A percentile compares a stretch with the other conserved stretches of the same genome.
Conservation (phyloP, 2,329 filamentous ascomycete genomes). For the Hypoxylon sp. region DNA sequence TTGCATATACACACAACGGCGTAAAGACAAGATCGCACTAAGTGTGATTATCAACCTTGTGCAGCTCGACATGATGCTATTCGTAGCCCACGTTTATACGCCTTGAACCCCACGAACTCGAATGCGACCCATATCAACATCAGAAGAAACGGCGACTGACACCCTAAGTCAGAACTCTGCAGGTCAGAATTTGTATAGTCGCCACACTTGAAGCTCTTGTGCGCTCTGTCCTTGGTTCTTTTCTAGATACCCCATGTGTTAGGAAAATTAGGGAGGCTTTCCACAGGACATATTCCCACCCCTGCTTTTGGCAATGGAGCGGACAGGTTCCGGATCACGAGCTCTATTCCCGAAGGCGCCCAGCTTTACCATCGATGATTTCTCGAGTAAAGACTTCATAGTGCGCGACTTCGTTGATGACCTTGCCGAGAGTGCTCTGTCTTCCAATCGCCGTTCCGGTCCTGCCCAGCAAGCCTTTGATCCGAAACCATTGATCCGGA, state of each 20-base stretch:
- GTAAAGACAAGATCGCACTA: neutral
- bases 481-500: slow-evolving; percentile 94
- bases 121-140: neutral
- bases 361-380: slow-evolving; percentile 89
- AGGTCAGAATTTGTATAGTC: neutral
- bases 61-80: neutral
- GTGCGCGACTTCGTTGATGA: slow-evolving; percentile 97
- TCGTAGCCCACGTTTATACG: neutral
- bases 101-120: neutral
- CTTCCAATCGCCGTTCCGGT: slow-evolving; percentile 84
- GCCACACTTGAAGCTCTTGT: neutral
- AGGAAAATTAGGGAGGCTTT: slow-evolving; percentile 39
- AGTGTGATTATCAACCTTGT: neutral
- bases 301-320: slow-evolving; percentile 58
- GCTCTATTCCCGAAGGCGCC: slow-evolving; percentile 83
- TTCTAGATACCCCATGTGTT: neutral
- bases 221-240: neutral
- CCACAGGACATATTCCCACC: slow-evolving; percentile 36
- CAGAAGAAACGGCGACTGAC: neutral
- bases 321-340: slow-evolving; percentile 66
- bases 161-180: neutral
- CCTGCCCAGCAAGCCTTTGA: slow-evolving; percentile 80
- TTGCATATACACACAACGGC: neutral
- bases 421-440: slow-evolving; percentile 86
- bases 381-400: slow-evolving; percentile 93